These are phyloP conservation scores for Phytophthora meadii DNA, from an alignment of 352 stramenopile species.

Conservation along the genomic window DNA sequence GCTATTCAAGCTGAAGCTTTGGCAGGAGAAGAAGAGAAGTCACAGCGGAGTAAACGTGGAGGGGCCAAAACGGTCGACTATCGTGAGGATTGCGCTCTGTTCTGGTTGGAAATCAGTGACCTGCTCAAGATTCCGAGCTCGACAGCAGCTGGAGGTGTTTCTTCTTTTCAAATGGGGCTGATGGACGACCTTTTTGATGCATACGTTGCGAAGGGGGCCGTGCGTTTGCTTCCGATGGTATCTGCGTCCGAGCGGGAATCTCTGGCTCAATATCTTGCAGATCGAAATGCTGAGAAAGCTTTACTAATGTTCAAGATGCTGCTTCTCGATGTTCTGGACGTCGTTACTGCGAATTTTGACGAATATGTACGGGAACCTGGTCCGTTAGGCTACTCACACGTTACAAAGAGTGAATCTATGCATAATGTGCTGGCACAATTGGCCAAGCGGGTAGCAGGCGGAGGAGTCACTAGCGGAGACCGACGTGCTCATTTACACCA, in stretches of 20 bases:
- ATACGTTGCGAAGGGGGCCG: slow-evolving; percentile 50
- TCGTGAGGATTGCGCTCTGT: slow-evolving; percentile 68
- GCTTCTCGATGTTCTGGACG: slow-evolving; percentile 62
- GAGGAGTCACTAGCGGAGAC: slow-evolving; percentile 35
- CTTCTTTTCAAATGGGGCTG: slow-evolving; percentile 62
- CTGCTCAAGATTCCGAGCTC: slow-evolving; percentile 65
- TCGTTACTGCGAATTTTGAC: slow-evolving; percentile 65
- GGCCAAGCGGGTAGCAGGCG: slow-evolving; percentile 44
- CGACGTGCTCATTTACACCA: slow-evolving; percentile 57
- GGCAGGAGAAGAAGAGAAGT: slow-evolving; percentile 32
- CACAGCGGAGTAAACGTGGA: slow-evolving; percentile 3
- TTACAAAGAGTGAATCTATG: slow-evolving; percentile 50
- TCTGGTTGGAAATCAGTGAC: slow-evolving; percentile 75
- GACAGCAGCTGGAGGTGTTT: slow-evolving; percentile 26
- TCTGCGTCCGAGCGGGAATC: slow-evolving; percentile 53
- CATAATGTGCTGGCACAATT: slow-evolving; percentile 63
- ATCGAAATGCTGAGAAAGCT: slow-evolving; percentile 51
- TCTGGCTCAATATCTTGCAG: slow-evolving; percentile 50
- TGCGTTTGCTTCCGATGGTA: slow-evolving; percentile 60
- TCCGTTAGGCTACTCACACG: slow-evolving; percentile 47
- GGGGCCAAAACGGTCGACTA: slow-evolving; percentile 47
- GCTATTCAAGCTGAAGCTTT: slow-evolving; percentile 7
- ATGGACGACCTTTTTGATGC: slow-evolving; percentile 70
- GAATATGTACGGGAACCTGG: slow-evolving; percentile 55
- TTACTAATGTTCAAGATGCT: slow-evolving; percentile 70